Evolutionary conservation across 75 land plant genomes (phyloP).

Genomic region (Cunninghamia lanceolata): DNA sequence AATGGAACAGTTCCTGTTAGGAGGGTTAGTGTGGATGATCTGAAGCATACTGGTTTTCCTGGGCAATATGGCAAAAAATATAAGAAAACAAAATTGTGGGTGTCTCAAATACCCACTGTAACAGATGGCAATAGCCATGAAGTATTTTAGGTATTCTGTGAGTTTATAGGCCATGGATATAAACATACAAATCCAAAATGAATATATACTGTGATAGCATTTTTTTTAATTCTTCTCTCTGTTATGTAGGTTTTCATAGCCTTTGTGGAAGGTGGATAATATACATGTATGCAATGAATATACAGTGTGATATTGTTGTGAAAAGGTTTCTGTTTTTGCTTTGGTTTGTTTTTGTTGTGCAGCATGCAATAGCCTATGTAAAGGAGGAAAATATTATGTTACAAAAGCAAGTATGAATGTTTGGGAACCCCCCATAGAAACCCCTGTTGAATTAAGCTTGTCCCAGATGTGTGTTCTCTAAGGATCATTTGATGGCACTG

Average conservation of each 20-base stretch:
- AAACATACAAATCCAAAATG: too few species aligned
- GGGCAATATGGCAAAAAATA: constrained; percentile 17
- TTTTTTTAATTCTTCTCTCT: too few species aligned
- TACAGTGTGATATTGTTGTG: too few species aligned
- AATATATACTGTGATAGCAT: too few species aligned
- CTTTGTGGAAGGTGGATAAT: too few species aligned
- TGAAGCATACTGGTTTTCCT: constrained; percentile 17
- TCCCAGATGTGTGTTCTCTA: constrained; percentile 34
- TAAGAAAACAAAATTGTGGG: not conserved
- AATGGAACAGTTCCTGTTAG: constrained; percentile 24
- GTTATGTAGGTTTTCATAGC: too few species aligned
- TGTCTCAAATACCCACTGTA: not conserved
- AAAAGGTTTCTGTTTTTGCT: too few species aligned
- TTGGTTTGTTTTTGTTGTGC: too few species aligned
- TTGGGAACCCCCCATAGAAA: constrained; percentile 23
- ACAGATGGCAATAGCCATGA: not conserved
- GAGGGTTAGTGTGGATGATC: constrained; percentile 22
- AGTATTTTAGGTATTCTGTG: not conserved
- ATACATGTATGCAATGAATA: too few species aligned
- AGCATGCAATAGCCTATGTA: not conserved
- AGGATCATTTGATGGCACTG: constrained; percentile 28
- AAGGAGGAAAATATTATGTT: constrained; percentile 6
- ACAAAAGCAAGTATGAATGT: constrained; percentile 28
- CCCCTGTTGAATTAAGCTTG: constrained; percentile 19
- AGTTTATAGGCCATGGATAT: too few species aligned